phyloP scores from a whole-genome alignment of 139 green algal genomes.

The Limnomonas spitsbergensis region DNA sequence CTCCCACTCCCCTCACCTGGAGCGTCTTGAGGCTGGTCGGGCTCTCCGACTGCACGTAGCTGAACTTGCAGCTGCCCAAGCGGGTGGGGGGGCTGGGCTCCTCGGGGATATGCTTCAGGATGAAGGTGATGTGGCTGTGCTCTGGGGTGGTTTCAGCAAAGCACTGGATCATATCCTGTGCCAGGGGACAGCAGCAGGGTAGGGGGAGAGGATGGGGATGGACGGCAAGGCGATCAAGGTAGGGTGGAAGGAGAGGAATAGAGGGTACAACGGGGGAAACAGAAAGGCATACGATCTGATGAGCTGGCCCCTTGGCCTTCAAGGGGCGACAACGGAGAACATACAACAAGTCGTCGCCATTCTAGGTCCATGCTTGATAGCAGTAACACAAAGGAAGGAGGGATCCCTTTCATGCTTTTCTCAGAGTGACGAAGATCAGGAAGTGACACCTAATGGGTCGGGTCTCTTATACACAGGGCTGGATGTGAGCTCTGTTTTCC shows the following conservation, averaged over 20 bases:
- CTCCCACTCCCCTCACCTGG: slow-evolving; percentile 21
- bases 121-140: slow-evolving; percentile 35
- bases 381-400: too few species aligned
- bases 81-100: slow-evolving; percentile 9
- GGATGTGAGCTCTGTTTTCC: too few species aligned
- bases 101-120: slow-evolving; percentile 22
- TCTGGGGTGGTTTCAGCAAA: slow-evolving; percentile 30
- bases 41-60: slow-evolving; percentile 29
- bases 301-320: too few species aligned
- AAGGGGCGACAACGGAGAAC: too few species aligned
- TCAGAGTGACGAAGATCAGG: too few species aligned
- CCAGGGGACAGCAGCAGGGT: neutral
- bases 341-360: too few species aligned
- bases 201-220: neutral
- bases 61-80: slow-evolving; percentile 23
- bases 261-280: neutral
- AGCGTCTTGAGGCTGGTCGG: slow-evolving; percentile 29
- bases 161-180: slow-evolving; percentile 29
- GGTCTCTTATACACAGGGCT: too few species aligned
- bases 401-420: too few species aligned
- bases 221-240: neutral
- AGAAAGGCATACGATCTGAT: neutral
- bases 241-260: neutral
- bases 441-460: too few species aligned
- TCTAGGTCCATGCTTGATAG: too few species aligned